Conservation (phyloP, 2,329 filamentous ascomycete species). For the Pezicula radicicola region DNA sequence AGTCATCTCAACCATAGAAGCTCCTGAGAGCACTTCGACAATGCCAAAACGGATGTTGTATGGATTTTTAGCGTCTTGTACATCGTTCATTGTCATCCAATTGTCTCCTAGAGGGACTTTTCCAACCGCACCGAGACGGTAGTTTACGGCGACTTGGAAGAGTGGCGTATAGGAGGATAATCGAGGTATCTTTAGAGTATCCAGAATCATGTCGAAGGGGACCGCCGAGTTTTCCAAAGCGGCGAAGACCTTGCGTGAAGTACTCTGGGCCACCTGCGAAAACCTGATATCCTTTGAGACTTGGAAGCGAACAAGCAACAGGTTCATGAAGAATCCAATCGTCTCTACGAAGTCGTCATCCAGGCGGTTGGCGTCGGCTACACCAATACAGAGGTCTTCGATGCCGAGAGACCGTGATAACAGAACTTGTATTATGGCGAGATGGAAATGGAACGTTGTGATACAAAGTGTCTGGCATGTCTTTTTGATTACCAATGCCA, state of each 20-base stretch:
- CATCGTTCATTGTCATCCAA: no score
- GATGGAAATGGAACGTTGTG: conserved; percentile 41
- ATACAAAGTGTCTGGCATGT: no score
- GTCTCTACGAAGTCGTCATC: conserved; percentile 29
- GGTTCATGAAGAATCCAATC: conserved; percentile 45
- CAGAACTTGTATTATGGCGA: conserved; percentile 35
- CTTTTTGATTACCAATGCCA: no score
- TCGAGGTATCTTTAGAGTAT: background rate
- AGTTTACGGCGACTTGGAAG: background rate
- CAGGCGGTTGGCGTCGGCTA: conserved; percentile 38
- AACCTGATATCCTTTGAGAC: conserved; percentile 24
- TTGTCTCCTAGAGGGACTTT: no score
- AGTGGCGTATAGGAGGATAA: background rate
- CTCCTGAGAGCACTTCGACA: no score
- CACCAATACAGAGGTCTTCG: conserved; percentile 40
- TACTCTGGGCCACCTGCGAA: background rate
- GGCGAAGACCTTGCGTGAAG: background rate
- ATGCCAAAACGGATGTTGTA: no score
- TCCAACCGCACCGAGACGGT: background rate
- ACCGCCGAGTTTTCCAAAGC: background rate
- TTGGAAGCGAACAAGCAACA: conserved; percentile 42
- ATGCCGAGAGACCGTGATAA: conserved; percentile 25
- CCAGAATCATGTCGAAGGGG: conserved; percentile 28
- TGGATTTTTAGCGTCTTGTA: no score
- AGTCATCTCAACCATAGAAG: no score